A percentile compares a stretch with the other conserved stretches of the same genome.
Evolutionary conservation across 495 filamentous ascomycete species (phyloP).

Genomic region (Hyaloscypha bicolor): DNA sequence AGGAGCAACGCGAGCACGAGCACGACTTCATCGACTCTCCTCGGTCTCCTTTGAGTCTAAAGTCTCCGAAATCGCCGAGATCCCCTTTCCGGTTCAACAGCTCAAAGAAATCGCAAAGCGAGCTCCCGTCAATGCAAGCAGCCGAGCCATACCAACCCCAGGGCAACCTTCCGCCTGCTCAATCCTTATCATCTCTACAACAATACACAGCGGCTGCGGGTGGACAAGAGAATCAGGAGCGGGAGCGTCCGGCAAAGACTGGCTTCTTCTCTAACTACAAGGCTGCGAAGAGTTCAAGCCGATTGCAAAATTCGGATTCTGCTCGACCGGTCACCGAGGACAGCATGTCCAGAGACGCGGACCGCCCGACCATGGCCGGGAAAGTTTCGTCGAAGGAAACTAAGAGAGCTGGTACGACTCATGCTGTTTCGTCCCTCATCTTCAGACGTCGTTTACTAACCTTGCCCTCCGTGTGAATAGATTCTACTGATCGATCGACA

Average conservation of each 20-base stretch:
- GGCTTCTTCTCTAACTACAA: constrained; percentile 36
- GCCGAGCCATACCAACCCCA: constrained; percentile 11
- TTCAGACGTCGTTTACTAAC: constrained; percentile 19
- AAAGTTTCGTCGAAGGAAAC: constrained; percentile 32
- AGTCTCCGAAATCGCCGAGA: constrained; percentile 53
- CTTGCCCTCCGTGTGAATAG: constrained; percentile 1
- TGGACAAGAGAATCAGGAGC: constrained; percentile 17
- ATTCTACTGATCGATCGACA: constrained; percentile 21
- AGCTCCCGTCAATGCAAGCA: constrained; percentile 17
- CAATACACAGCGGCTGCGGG: constrained; percentile 1
- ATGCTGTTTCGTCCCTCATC: constrained; percentile 13
- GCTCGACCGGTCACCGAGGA: constrained; percentile 14
- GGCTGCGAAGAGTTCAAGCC: constrained; percentile 32
- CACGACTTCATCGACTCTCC: constrained; percentile 13
- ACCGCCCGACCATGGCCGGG: constrained; percentile 19
- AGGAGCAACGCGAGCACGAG: not conserved
- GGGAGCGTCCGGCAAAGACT: constrained; percentile 20
- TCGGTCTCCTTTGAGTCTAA: constrained; percentile 36
- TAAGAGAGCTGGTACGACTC: constrained; percentile 31
- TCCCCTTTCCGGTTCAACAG: constrained; percentile 51
- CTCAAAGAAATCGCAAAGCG: constrained; percentile 27
- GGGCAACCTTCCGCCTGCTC: constrained; percentile 15
- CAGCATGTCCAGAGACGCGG: constrained; percentile 31
- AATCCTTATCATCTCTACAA: constrained; percentile 21
- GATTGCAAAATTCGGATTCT: constrained; percentile 26